Conservation (phyloP, 805 yeast genomes). For the Candida tibetensis region DNA sequence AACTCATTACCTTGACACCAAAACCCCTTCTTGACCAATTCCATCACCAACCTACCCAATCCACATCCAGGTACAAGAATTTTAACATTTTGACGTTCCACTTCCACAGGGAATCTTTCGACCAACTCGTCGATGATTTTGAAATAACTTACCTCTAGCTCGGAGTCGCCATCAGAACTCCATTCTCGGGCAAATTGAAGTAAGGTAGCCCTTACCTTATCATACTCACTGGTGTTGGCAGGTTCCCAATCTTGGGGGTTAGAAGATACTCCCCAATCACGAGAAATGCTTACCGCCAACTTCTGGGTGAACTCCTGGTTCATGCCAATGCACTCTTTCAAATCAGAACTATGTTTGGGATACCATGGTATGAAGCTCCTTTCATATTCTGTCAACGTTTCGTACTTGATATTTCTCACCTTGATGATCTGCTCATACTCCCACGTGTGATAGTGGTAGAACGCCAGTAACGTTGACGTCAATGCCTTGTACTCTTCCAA, state of each 20-base stretch:
- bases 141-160: conserved; percentile 41
- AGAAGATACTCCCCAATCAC: conserved; percentile 48
- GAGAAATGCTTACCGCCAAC: conserved; percentile 44
- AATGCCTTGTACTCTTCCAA: conserved; percentile 35
- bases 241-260: conserved; percentile 42
- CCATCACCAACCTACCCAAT: conserved; percentile 56
- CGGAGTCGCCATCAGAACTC: conserved; percentile 50
- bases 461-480: conserved; percentile 37
- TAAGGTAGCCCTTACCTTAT: conserved; percentile 55
- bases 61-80: conserved; percentile 66
- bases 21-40: conserved; percentile 53
- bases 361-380: conserved; percentile 50
- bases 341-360: conserved; percentile 34
- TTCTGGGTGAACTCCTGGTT: conserved; percentile 45
- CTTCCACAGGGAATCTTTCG: conserved; percentile 34
- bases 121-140: conserved; percentile 36
- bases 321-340: conserved; percentile 41
- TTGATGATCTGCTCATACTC: conserved; percentile 31
- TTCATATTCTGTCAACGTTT: conserved; percentile 39
- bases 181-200: conserved; percentile 62
- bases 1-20: conserved; percentile 67
- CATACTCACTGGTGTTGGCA: conserved; percentile 44
- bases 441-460: conserved; percentile 31
- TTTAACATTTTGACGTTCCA: conserved; percentile 35
- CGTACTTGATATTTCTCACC: conserved; percentile 28